phyloP scores from a whole-genome alignment of 495 filamentous ascomycete species.

The Penicillium maclennaniae region DNA sequence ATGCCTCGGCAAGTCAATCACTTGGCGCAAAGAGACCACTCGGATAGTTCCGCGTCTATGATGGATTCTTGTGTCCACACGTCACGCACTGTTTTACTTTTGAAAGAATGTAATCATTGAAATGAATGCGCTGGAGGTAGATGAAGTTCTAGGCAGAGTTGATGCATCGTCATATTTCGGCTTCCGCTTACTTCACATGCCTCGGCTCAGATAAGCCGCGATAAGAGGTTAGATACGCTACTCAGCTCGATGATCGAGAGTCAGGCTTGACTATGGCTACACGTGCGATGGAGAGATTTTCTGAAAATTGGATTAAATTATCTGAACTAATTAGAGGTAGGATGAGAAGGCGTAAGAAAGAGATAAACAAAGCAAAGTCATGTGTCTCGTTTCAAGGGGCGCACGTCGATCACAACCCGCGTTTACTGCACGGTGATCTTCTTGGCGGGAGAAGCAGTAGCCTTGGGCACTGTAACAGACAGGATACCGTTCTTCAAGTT shows the following conservation, averaged over 20 bases:
- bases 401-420: neutral
- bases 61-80: neutral
- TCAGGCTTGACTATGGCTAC: neutral
- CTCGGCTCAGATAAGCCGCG: constrained; percentile 16
- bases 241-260: neutral
- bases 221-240: constrained; percentile 1
- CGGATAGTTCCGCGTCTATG: neutral
- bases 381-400: neutral
- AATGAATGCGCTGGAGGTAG: no score
- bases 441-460: constrained; percentile 45
- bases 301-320: neutral
- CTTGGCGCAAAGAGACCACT: neutral
- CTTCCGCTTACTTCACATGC: constrained; percentile 8
- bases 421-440: constrained; percentile 61
- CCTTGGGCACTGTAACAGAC: constrained; percentile 77
- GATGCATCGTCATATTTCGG: neutral
- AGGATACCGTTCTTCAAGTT: constrained; percentile 76
- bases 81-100: no score
- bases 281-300: neutral
- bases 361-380: neutral
- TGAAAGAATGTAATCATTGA: no score
- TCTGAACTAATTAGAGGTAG: neutral
- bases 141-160: no score
- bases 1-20: neutral
- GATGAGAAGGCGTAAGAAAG: neutral